phyloP scores from a whole-genome alignment of 768 basidiomycete genomes.

The Amanita exitialis region DNA sequence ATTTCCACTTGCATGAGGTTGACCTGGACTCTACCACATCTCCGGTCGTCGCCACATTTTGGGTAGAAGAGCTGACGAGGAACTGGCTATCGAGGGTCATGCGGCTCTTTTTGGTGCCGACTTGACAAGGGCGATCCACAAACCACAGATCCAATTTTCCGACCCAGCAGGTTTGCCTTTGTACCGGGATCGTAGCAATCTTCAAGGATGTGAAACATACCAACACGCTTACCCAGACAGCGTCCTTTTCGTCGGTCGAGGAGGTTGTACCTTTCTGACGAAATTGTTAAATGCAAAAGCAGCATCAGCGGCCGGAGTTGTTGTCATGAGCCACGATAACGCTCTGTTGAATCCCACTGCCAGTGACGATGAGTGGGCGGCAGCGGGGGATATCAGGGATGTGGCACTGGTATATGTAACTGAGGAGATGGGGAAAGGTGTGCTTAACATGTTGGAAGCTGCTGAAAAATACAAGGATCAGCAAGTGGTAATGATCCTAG shows the following conservation, averaged over 20 bases:
- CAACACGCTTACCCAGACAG: slow-evolving; percentile 33
- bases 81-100: slow-evolving; percentile 45
- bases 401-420: slow-evolving; percentile 52
- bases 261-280: slow-evolving; percentile 80
- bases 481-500: slow-evolving; percentile 42
- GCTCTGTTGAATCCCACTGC: slow-evolving; percentile 56
- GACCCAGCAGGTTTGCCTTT: slow-evolving; percentile 45
- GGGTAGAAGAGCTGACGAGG: slow-evolving; percentile 25
- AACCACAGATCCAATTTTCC: slow-evolving; percentile 18
- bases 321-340: slow-evolving; percentile 65
- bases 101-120: slow-evolving; percentile 68
- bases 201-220: slow-evolving; percentile 52
- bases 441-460: slow-evolving; percentile 45
- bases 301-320: slow-evolving; percentile 68
- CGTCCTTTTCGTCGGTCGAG: slow-evolving; percentile 59
- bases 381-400: slow-evolving; percentile 46
- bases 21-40: slow-evolving; percentile 34
- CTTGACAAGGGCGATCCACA: slow-evolving; percentile 22
- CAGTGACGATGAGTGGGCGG: slow-evolving; percentile 41
- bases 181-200: slow-evolving; percentile 40
- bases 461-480: slow-evolving; percentile 36
- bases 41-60: slow-evolving; percentile 19
- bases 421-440: slow-evolving; percentile 36
- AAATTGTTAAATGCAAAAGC: slow-evolving; percentile 64
- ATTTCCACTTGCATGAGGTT: slow-evolving; percentile 42